These are phyloP conservation scores for Schwanniomyces sp. DNA, from an alignment of 805 yeast genomes.

Conservation along the genomic window DNA sequence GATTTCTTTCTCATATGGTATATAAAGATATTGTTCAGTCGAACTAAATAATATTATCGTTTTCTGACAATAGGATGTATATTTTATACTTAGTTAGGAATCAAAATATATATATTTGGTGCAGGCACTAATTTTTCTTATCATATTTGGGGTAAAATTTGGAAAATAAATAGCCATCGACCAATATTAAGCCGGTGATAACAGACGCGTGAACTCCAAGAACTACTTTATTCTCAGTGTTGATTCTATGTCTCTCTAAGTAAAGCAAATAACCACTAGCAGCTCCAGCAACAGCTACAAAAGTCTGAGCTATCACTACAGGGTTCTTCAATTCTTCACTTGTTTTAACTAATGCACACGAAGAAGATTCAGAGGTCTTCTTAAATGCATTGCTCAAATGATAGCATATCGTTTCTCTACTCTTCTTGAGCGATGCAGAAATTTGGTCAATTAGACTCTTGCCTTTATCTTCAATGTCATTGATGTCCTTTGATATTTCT, in stretches of 20 bases:
- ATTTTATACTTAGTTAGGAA: neutral
- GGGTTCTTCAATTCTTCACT: slow-evolving; percentile 57
- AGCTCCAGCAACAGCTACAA: slow-evolving; percentile 47
- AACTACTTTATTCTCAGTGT: slow-evolving; percentile 44
- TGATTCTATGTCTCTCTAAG: slow-evolving; percentile 51
- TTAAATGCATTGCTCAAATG: slow-evolving; percentile 11
- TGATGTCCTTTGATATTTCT: slow-evolving; percentile 12
- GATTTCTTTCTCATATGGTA: neutral
- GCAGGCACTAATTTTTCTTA: slow-evolving; percentile 18
- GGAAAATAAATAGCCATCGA: slow-evolving; percentile 54
- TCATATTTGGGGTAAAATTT: slow-evolving; percentile 57
- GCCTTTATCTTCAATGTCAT: slow-evolving; percentile 22
- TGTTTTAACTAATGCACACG: slow-evolving; percentile 15
- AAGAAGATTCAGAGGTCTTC: slow-evolving; percentile 10
- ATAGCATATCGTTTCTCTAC: neutral
- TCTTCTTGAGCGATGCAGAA: slow-evolving; percentile 11
- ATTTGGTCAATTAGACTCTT: slow-evolving; percentile 21
- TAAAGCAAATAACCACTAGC: slow-evolving; percentile 51
- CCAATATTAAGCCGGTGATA: slow-evolving; percentile 52
- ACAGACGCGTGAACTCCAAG: slow-evolving; percentile 51
- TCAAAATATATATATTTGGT: neutral
- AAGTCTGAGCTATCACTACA: slow-evolving; percentile 54
- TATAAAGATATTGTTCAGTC: neutral
- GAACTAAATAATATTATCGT: neutral
- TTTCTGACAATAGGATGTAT: neutral